Base-by-base conservation (phyloP, 1,284 basidiomycete genomes). In the Trametes versicolor region DNA sequence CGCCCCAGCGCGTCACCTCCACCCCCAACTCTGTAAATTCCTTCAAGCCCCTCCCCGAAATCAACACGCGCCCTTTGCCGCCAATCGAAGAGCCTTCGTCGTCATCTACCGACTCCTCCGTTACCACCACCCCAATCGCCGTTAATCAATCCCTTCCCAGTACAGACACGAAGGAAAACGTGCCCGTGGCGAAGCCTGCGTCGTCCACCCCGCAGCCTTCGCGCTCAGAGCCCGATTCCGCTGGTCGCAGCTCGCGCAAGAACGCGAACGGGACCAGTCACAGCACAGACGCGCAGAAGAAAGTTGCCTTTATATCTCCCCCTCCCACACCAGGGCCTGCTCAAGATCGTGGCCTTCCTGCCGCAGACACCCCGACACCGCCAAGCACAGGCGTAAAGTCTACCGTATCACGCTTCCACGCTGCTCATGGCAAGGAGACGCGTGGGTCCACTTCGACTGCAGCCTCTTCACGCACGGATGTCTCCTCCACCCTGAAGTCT, bases 301-400 rank as follows among this genome's bases (percentile, higher is more conserved):
- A 93, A 79, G 92, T 94, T 58, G 92, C 92, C 27, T 94, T 94
- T 79, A 83, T 92, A 71, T 93, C 92, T 27, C 92, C 91, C 47
- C 87, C 90, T 49, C 90, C 86, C 34, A 92, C 91, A 0, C 86
- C 86, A 25, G 80, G 77, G 63, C 77, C 80, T 71, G 70, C 73
- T 60, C 69, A 75, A 65, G 70, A 77, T 57, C 77, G 78, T 54
- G 70, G 75, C 60, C 75, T 82, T 63, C 77, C 78, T 66, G 73
- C 76, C 68, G 71, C 79, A 62, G 74, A 79, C 64, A 79, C 82
- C 63, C 80, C 84, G 17, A 74, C 73, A 29, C 67, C 74, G 43
- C 72, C 70, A 36, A 76, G 70, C 67, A 73, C 74, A 48, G 75
- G 78, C 49, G 70, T 77, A 65, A 93, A 91, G 82, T 91, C 88